These are phyloP conservation scores for Hanseniaspora nectarophila DNA, from an alignment of 805 yeast species.

Conservation along the genomic window DNA sequence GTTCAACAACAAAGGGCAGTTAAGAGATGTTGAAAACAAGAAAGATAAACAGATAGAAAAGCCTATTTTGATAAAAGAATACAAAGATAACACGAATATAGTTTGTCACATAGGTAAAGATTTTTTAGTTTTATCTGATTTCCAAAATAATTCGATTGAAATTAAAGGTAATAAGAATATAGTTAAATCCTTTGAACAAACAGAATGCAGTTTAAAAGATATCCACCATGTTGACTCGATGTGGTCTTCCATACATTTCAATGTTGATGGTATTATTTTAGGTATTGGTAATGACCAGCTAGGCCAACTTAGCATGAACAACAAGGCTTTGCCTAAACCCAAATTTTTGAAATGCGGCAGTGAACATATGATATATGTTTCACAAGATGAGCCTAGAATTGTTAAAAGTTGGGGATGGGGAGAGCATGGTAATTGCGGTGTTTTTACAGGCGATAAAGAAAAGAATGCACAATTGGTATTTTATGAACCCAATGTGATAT, in stretches of 20 bases:
- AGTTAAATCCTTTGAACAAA: constrained; percentile 27
- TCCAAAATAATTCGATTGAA: constrained; percentile 15
- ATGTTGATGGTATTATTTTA: constrained; percentile 15
- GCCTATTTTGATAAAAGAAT: neutral
- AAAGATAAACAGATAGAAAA: constrained; percentile 18
- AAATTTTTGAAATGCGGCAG: constrained; percentile 45
- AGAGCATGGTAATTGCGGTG: constrained; percentile 92
- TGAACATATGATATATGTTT: constrained; percentile 58
- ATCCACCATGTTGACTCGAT: constrained; percentile 29
- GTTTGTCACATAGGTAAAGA: constrained; percentile 43
- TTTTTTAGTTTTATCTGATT: constrained; percentile 34
- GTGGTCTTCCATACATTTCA: constrained; percentile 70
- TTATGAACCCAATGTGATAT: neutral
- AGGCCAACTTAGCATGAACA: constrained; percentile 42
- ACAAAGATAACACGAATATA: neutral
- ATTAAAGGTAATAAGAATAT: constrained; percentile 21
- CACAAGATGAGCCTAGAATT: constrained; percentile 12
- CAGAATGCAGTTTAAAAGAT: constrained; percentile 13
- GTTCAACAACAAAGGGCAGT: constrained; percentile 35
- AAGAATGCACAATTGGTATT: constrained; percentile 7
- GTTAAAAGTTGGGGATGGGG: constrained; percentile 96
- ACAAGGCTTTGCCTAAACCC: neutral
- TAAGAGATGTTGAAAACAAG: constrained; percentile 16
- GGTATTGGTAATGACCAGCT: constrained; percentile 62
- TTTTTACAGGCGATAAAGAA: neutral